These are phyloP conservation scores for Lactarius indigo DNA, from an alignment of 768 basidiomycete genomes.

Conservation along the genomic window DNA sequence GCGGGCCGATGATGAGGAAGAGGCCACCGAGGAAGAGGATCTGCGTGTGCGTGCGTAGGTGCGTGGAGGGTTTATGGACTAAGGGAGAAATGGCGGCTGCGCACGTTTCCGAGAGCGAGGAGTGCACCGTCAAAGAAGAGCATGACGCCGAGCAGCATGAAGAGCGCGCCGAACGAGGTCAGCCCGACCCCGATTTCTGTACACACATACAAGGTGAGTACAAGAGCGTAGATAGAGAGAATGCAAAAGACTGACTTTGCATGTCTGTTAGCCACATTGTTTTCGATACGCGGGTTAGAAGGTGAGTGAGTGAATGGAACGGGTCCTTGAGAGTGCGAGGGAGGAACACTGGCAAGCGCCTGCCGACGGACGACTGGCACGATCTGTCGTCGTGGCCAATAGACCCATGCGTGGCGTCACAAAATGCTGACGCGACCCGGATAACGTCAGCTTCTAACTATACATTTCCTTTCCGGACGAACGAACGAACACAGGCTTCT, in stretches of 20 bases:
- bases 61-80: not conserved
- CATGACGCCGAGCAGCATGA: slow-evolving; percentile 95
- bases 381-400: too few species aligned
- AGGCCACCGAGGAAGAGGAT: slow-evolving; percentile 92
- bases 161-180: slow-evolving; percentile 90
- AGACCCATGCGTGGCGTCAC: not conserved
- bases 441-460: not conserved
- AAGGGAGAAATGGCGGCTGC: slow-evolving; percentile 28
- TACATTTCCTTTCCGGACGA: not conserved
- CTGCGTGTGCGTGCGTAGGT: slow-evolving; percentile 38
- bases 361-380: too few species aligned
- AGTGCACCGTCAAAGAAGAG: slow-evolving; percentile 96
- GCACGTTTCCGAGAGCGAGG: slow-evolving; percentile 93
- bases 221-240: not conserved
- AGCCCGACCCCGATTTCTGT: slow-evolving; percentile 95
- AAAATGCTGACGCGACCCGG: not conserved
- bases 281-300: not conserved
- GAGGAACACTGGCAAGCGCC: not conserved
- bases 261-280: slow-evolving; percentile 64
- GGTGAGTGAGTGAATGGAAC: not conserved
- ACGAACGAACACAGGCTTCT: not conserved
- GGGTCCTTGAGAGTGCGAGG: not conserved
- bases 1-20: slow-evolving; percentile 94
- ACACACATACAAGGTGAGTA: slow-evolving; percentile 4
- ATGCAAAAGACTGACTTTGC: slow-evolving; percentile 46